phyloP scores from a whole-genome alignment of 1,284 basidiomycete genomes.

The Schizophyllum commune region DNA sequence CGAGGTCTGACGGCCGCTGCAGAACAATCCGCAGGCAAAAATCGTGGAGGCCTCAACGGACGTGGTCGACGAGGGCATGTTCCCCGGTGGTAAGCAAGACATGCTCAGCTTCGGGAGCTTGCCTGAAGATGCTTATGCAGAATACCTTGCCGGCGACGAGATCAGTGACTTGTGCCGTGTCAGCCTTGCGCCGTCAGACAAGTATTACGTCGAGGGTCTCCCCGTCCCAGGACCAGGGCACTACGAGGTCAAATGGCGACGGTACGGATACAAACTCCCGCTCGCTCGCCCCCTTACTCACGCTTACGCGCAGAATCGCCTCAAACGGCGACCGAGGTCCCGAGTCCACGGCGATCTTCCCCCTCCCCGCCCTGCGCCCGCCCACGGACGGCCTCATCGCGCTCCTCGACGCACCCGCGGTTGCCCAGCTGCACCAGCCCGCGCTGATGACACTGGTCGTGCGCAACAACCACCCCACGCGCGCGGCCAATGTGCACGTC shows the following conservation, averaged over 20 bases:
- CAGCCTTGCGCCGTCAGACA: constrained; percentile 35
- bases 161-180: constrained; percentile 51
- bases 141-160: constrained; percentile 56
- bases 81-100: neutral
- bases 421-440: constrained; percentile 55
- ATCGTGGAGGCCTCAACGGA: constrained; percentile 37
- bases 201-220: constrained; percentile 25
- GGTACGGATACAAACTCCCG: constrained; percentile 30
- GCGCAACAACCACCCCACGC: constrained; percentile 55
- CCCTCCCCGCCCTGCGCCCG: constrained; percentile 50
- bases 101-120: neutral
- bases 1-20: constrained; percentile 1
- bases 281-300: neutral
- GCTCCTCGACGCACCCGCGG: constrained; percentile 52
- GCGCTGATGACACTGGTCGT: constrained; percentile 47
- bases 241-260: constrained; percentile 61
- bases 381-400: constrained; percentile 57
- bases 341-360: constrained; percentile 39
- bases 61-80: neutral
- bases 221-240: constrained; percentile 42
- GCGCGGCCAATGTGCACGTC: constrained; percentile 58
- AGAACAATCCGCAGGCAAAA: constrained; percentile 41
- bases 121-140: constrained; percentile 23
- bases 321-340: constrained; percentile 34
- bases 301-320: constrained; percentile 27